Evolutionary conservation across 495 filamentous ascomycete species (phyloP), one percentile per base, ranked within the genome.

Genomic region (Penicillium pulvis): DNA sequence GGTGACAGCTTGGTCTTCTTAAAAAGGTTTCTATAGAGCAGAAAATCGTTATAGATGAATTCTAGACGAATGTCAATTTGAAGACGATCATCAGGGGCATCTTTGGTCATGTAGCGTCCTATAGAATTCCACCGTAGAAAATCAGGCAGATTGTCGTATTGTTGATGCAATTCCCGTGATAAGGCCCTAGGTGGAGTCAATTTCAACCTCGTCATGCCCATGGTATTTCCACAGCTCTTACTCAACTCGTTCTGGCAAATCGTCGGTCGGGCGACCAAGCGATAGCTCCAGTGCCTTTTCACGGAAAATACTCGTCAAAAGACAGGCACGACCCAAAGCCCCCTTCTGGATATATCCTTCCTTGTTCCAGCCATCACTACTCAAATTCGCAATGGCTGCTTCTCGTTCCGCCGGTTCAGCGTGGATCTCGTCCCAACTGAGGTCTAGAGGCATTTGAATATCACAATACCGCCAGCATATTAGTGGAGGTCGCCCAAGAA

Each of bases 231-330:
- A 6, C 2, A 16, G 12, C 16, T 46, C 68, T n/a, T 51, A 72
- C 67, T 62, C 42, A 6, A 71, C 62, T 51, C 47, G 60, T 11
- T 53, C 43, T 20, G 60, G 53, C 10, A 74, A 20, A 31, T 67
- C 59, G 6, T 69, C 68, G 0, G 59, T 53, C 2, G 56, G 50
- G 26, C 66, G 66, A 12, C 79, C 75, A 0, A 86, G 64, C 19
- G 81, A 81, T 9, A 85, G 71, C 53, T 83, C 77, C 16, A 87
- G 68, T 17, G 86, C 76, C 31, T 82, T 79, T 53, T 87, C 85
- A 1, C 76, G 70, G 2, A 83, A 62, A 6, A 71, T 60, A 6
- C 74, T 68, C n/a, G 78, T 67, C 2, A 78, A 64, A n/a, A 78
- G 63, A 44, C 72, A 72, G 6, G 77, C 74, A 8, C 84, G 74